Base-by-base conservation (phyloP, 805 yeast species). In the Ogataea kodamae region DNA sequence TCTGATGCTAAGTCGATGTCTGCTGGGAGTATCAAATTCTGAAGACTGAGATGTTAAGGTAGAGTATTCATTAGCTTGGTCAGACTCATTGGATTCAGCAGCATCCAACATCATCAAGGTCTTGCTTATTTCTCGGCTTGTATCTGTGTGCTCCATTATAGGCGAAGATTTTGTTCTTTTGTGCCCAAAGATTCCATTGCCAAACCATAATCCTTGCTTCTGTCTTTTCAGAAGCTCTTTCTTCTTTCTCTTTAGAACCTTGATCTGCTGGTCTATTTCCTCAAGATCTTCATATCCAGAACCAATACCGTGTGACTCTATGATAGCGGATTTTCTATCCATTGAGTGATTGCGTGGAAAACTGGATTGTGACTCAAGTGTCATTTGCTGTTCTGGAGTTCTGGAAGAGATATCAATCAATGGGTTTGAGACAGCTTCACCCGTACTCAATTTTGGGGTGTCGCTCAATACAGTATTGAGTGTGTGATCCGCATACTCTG, bases 171-270 rank as follows among this genome's bases (percentile, higher is more conserved):
- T 35, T 3, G 36, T 14, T 20, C 17, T 30, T 9, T 22, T 25
- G 11, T 22, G 22, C 8, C 33, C 30, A 21, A 43, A 34, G 15
- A 43, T 7, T 3, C 47, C 40, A 2, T 40, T 37, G 18, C 31
- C 42, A 9, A 42, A 25, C 45, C 44, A 41, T 15, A 24, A 35
- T 12, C 32, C 30, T n/a, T 37, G 37, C 11, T 44, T 33, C 10
- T 37, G 43, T 25, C 33, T 38, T 21, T 37, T 37, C 10, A 40
- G n/a, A 2, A 46, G 18, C 20, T 40, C 42, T 22, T 43, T 46
- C 21, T 33, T 36, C 28, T 34, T 43, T 30, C 25, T 15, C 29
- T 46, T 46, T 14, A 46, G 14, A 6, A 30, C 25, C 21, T 26
- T 36, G 23, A 46, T 46, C 25, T 35, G 33, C 18, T 24, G 24